A percentile compares a stretch with the other conserved stretches of the same genome.
Evolutionary conservation across 2,329 filamentous ascomycete genomes (phyloP).

Genomic region (Aspergillus spinulosporus): DNA sequence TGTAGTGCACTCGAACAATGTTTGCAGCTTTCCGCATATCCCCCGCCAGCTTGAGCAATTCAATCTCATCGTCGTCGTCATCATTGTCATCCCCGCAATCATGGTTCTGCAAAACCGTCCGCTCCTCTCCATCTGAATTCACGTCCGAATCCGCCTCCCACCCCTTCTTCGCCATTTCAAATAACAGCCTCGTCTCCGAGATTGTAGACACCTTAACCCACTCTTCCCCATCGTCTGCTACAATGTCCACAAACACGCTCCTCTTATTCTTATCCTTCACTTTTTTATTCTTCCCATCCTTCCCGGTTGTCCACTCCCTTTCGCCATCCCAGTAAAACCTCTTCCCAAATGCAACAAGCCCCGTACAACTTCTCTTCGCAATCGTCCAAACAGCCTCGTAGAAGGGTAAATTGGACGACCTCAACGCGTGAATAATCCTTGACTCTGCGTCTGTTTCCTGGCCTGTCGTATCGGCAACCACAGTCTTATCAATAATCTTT

Average conservation of each 20-base stretch:
- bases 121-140: slow-evolving; percentile 37
- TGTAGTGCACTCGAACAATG: slow-evolving; percentile 59
- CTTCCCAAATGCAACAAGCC: slow-evolving; percentile 60
- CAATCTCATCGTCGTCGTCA: slow-evolving; percentile 57
- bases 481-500: slow-evolving; percentile 19
- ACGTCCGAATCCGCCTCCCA: slow-evolving; percentile 55
- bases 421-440: slow-evolving; percentile 56
- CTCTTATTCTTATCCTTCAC: slow-evolving; percentile 34
- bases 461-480: not conserved
- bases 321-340: slow-evolving; percentile 52
- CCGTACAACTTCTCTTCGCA: slow-evolving; percentile 56
- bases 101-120: slow-evolving; percentile 30
- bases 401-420: slow-evolving; percentile 67
- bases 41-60: slow-evolving; percentile 61
- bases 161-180: slow-evolving; percentile 68
- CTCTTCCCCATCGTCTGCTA: slow-evolving; percentile 61
- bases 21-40: slow-evolving; percentile 60
- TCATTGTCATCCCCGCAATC: slow-evolving; percentile 39
- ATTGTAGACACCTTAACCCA: slow-evolving; percentile 71
- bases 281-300: slow-evolving; percentile 31
- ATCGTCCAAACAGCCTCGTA: slow-evolving; percentile 64
- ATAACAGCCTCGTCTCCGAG: slow-evolving; percentile 63
- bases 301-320: not conserved
- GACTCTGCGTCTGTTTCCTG: slow-evolving; percentile 24
- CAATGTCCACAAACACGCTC: slow-evolving; percentile 63